These are phyloP conservation scores for Delphinella strobiligena DNA, from an alignment of 2,329 filamentous ascomycete genomes.

Conservation along the genomic window DNA sequence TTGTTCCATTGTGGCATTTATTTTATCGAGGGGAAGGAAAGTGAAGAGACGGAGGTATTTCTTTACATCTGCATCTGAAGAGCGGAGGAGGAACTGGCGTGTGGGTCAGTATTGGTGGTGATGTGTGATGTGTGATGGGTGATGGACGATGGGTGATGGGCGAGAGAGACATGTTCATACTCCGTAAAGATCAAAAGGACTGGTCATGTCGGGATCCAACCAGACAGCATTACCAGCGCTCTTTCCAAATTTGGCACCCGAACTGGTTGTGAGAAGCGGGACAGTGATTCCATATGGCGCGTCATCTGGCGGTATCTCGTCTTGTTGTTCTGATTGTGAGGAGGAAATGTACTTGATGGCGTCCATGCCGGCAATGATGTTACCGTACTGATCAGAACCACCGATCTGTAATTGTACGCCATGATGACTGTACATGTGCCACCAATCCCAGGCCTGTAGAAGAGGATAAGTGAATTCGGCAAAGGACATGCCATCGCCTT, in stretches of 20 bases:
- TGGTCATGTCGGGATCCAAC: slow-evolving; percentile 74
- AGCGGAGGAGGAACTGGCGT: slow-evolving; percentile 66
- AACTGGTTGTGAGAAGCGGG: slow-evolving; percentile 72
- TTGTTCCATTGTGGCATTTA: slow-evolving; percentile 53
- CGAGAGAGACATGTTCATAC: no score
- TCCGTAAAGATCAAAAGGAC: slow-evolving; percentile 72
- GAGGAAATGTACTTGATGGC: slow-evolving; percentile 57
- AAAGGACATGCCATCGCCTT: slow-evolving; percentile 85
- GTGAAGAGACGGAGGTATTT: slow-evolving; percentile 80
- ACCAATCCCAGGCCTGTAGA: slow-evolving; percentile 95
- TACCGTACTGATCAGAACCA: slow-evolving; percentile 91
- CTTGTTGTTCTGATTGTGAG: slow-evolving; percentile 31
- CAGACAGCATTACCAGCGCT: slow-evolving; percentile 88
- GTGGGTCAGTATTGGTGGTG: not conserved
- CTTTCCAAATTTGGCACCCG: slow-evolving; percentile 89
- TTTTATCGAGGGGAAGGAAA: slow-evolving; percentile 63
- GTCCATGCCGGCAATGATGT: slow-evolving; percentile 84
- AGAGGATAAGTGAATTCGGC: slow-evolving; percentile 89
- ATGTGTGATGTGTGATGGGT: not conserved
- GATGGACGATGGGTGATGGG: no score
- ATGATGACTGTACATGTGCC: slow-evolving; percentile 62
- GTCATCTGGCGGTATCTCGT: slow-evolving; percentile 26
- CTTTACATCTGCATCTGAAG: slow-evolving; percentile 70
- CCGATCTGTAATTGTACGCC: slow-evolving; percentile 78
- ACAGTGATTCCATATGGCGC: slow-evolving; percentile 75